Evolutionary conservation across 2,329 filamentous ascomycete genomes (phyloP).

Genomic region (Allantophomopsis lycopodina): DNA sequence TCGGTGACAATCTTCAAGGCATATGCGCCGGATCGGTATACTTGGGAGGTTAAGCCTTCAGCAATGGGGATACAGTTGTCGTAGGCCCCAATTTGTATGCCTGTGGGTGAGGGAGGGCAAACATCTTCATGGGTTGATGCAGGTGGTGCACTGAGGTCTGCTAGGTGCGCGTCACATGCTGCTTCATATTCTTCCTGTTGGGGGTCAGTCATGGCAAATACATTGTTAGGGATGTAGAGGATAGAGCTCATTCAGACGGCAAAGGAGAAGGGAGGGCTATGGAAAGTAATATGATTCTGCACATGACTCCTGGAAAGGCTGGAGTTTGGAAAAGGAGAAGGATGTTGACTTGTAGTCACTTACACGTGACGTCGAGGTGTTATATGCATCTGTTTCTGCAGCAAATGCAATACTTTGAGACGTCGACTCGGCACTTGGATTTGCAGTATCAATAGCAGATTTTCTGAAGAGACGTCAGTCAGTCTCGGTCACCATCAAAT

Average conservation of each 20-base stretch:
- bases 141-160: too few species aligned
- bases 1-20: slow-evolving; percentile 82
- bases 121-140: too few species aligned
- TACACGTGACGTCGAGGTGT: slow-evolving; percentile 43
- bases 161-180: slow-evolving; percentile 2
- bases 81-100: slow-evolving; percentile 38
- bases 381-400: slow-evolving; percentile 52
- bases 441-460: slow-evolving; percentile 19
- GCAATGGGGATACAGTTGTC: slow-evolving; percentile 37
- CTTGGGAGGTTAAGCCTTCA: slow-evolving; percentile 65
- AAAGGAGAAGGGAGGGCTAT: background rate
- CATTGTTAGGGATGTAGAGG: slow-evolving; percentile 1
- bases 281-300: too few species aligned
- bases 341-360: slow-evolving; percentile 9
- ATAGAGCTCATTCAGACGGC: background rate
- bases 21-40: slow-evolving; percentile 52
- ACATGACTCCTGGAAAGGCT: too few species aligned
- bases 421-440: slow-evolving; percentile 29
- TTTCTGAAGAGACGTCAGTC: background rate
- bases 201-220: background rate
- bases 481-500: too few species aligned
- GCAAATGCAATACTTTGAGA: slow-evolving; percentile 40
- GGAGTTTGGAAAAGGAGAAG: slow-evolving; percentile 1
- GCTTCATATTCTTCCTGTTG: slow-evolving; percentile 22
- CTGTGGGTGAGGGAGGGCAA: slow-evolving; percentile 8